Evolutionary conservation across 805 yeast genomes (phyloP), one percentile per base, ranked within the genome.

Genomic region (Scheffersomyces spartinae): DNA sequence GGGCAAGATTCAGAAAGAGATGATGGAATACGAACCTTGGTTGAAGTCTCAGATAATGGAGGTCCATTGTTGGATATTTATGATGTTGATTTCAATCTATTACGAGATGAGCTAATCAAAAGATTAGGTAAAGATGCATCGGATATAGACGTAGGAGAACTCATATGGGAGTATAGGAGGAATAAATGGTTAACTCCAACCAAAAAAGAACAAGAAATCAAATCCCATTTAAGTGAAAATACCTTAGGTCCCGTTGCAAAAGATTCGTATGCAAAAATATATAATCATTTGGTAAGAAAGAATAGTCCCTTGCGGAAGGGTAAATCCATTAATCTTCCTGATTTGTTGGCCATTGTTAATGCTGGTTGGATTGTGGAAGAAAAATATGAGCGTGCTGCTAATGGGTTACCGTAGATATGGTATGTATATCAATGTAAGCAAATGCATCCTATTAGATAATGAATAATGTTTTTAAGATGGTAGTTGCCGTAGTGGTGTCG

Each of bases 311-410:
- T 88, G 40, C 75, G 71, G 40, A 60, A 60, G 29, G 52, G 45
- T 18, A 52, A 46, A 30, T 81, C 85, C 9, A 59, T 88, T 52
- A 83, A 81, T 47, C 64, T 88, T 39, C 61, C 59, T 30, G 94
- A 84, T 45, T 71, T 80, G 21, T 45, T 84, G 26, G 66, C 67
- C 35, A 68, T 86, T 13, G 66, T 86, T 21, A 74, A 82, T 40
- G 70, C 79, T 3, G 95, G 95, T 11, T 86, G 97, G 97, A 64
- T 67, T 9, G 75, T 73, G 32, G 72, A 72, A 13, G 83, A 76
- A 26, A 70, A 72, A 36, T 86, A 91, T 88, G 77, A 69, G 30
- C 52, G 63, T 18, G 68, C 68, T 4, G 62, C 63, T 4, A 43
- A 40, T 17, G 65, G 65, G 2, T 36, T 57, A n/a, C n/a, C n/a